A percentile compares a stretch with the other conserved stretches of the same genome.
phyloP scores from a whole-genome alignment of 257 asterid species.

The Nicotiana attenuata region DNA sequence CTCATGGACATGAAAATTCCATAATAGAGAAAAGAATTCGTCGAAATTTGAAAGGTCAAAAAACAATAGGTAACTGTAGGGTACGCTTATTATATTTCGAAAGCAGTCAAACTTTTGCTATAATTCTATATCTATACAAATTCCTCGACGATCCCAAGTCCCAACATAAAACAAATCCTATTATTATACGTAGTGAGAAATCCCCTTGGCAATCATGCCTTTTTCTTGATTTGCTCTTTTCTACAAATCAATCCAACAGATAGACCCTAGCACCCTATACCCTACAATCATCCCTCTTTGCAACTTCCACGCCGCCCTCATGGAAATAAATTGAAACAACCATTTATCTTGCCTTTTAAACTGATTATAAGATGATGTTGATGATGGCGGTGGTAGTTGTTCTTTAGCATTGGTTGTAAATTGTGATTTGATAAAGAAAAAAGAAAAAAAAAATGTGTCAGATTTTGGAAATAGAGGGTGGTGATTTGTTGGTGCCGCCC shows the following conservation, averaged over 20 bases:
- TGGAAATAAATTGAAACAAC: neutral
- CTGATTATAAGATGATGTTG: neutral
- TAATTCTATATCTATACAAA: neutral
- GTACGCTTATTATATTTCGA: neutral
- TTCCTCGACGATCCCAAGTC: neutral
- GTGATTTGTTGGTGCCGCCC: conserved; percentile 22
- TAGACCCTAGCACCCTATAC: neutral
- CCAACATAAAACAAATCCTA: neutral
- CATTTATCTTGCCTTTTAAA: neutral
- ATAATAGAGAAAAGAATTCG: neutral
- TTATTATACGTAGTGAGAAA: neutral
- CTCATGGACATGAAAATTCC: neutral
- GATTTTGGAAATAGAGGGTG: conserved; percentile 18
- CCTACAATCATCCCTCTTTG: neutral
- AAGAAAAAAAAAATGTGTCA: conserved; percentile 23
- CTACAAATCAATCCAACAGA: neutral
- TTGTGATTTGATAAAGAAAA: neutral
- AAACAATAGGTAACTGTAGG: neutral
- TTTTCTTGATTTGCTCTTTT: neutral
- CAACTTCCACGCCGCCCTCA: conserved; percentile 11
- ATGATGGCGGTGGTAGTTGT: neutral
- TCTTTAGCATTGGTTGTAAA: neutral
- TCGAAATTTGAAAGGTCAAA: neutral
- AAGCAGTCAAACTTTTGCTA: neutral
- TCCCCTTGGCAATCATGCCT: neutral